A percentile compares a stretch with the other conserved stretches of the same genome.
Evolutionary conservation across 2,329 filamentous ascomycete species (phyloP).

Genomic region (Beauveria scarabaeidicola): DNA sequence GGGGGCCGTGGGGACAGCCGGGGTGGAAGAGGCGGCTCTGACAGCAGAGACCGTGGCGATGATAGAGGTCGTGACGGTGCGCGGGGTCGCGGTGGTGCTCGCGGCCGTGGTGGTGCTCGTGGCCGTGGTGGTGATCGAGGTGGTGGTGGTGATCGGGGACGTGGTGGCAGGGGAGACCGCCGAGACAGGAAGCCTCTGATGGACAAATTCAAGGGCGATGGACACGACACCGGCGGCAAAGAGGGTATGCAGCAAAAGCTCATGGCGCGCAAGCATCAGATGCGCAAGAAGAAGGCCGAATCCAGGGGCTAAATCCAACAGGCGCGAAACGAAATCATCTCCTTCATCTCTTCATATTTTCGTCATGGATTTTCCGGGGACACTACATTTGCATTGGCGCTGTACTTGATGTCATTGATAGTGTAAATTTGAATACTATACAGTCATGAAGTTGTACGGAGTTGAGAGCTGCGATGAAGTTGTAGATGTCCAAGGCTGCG

Average conservation of each 20-base stretch:
- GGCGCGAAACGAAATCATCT: background rate
- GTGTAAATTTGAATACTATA: background rate
- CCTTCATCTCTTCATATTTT: background rate
- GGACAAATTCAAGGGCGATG: constrained; percentile 20
- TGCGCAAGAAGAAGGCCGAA: constrained; percentile 58
- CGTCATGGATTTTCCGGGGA: constrained; percentile 1
- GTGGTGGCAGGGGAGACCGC: background rate
- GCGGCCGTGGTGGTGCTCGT: constrained; percentile 7
- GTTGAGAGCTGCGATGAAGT: background rate
- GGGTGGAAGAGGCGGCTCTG: background rate
- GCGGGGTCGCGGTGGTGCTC: constrained; percentile 8
- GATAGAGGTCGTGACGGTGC: constrained; percentile 9
- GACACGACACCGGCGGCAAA: constrained; percentile 37
- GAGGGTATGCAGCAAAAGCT: constrained; percentile 58
- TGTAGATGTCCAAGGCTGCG: background rate
- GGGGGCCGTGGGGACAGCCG: background rate
- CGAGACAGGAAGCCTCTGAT: constrained; percentile 9
- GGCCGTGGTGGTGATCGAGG: constrained; percentile 9
- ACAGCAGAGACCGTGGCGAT: constrained; percentile 3
- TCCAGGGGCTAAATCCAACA: constrained; percentile 21
- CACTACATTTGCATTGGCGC: constrained; percentile 9
- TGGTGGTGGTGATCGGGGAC: background rate
- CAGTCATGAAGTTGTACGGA: background rate
- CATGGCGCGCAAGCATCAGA: constrained; percentile 75
- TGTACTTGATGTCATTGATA: background rate